Evolutionary conservation across 352 stramenopile genomes (phyloP).

Genomic region (Pythium sukuiense): DNA sequence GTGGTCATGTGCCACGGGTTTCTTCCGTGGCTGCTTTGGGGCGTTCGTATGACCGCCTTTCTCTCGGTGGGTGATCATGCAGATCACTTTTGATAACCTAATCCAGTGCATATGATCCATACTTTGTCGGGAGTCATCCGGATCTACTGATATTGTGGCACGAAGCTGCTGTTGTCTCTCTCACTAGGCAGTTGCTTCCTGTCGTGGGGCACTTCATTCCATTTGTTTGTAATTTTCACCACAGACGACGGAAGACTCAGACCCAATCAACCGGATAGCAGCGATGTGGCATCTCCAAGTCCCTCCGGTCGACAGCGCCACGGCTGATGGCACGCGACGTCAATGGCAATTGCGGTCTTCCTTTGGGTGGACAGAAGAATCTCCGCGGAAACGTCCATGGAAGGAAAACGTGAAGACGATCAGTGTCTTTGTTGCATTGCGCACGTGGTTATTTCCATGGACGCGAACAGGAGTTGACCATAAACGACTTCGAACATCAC

Average conservation of each 20-base stretch:
- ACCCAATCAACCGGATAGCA: not conserved
- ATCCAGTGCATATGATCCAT: not conserved
- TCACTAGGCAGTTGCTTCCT: not conserved
- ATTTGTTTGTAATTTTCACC: not conserved
- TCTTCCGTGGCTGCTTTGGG: conserved; percentile 5
- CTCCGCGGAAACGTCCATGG: not conserved
- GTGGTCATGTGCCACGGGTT: not conserved
- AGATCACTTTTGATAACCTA: not conserved
- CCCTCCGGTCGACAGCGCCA: not conserved
- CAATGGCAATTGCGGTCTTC: not conserved
- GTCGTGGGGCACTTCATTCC: not conserved
- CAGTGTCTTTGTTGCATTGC: not conserved
- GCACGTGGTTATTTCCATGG: not conserved
- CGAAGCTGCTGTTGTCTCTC: not conserved
- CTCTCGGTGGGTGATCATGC: not conserved
- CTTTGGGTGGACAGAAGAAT: not conserved
- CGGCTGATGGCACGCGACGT: not conserved
- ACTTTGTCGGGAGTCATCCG: not conserved
- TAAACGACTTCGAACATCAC: conserved; percentile 4
- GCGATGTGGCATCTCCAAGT: not conserved
- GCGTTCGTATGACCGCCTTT: not conserved
- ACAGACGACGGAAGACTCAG: conserved; percentile 1
- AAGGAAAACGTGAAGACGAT: not conserved
- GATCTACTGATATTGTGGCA: not conserved
- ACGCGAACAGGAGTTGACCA: not conserved